These are phyloP conservation scores for Entomophthora muscae DNA, from an alignment of 371 early-diverging fungal genomes.

Conservation along the genomic window DNA sequence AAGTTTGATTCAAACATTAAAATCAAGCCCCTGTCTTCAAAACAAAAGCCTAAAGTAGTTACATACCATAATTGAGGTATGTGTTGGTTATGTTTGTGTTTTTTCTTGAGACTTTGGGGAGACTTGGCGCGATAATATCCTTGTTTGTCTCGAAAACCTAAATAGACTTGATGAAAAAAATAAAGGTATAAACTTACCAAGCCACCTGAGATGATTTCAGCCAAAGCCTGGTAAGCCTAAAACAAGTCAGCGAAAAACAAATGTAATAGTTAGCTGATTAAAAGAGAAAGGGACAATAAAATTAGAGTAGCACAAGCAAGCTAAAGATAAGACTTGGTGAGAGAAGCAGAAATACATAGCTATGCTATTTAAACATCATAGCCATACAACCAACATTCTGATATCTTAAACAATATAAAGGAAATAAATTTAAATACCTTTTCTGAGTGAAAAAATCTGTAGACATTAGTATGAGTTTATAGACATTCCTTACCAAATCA, in stretches of 20 bases:
- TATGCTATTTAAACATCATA: not conserved
- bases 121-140: not conserved
- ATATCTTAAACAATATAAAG: not conserved
- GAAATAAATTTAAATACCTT: slow-evolving; percentile 19
- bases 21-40: no score
- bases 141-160: slow-evolving; percentile 9
- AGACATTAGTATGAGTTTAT: not conserved
- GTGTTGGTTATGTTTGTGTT: not conserved
- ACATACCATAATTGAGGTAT: not conserved
- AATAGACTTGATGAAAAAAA: not conserved
- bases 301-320: no score
- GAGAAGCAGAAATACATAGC: no score
- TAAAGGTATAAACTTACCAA: slow-evolving; percentile 22
- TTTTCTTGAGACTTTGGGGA: not conserved
- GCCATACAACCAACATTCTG: not conserved
- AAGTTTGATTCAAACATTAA: no score
- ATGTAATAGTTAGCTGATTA: not conserved
- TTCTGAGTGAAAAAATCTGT: slow-evolving; percentile 55
- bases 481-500: slow-evolving; percentile 45
- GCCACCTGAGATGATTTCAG: slow-evolving; percentile 62
- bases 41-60: not conserved
- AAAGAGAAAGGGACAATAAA: not conserved
- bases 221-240: slow-evolving; percentile 37
- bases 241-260: slow-evolving; percentile 1
- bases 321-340: no score